Conservation (phyloP, 495 filamentous ascomycete genomes). For the Polyplosphaeria fusca region DNA sequence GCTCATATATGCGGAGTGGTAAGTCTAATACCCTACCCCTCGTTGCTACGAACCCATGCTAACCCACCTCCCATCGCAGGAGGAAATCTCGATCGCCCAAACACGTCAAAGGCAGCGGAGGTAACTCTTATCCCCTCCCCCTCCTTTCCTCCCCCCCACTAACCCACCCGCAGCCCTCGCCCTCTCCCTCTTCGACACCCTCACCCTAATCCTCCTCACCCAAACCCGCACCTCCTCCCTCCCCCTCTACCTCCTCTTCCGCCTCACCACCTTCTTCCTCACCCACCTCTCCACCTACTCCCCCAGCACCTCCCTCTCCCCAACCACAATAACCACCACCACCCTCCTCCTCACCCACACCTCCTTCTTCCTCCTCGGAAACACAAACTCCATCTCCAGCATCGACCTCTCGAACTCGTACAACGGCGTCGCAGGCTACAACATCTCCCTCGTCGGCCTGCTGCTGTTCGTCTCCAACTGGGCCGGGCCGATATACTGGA, state of each 20-base stretch:
- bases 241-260: slow-evolving; percentile 76
- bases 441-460: slow-evolving; percentile 61
- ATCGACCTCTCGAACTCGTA: slow-evolving; percentile 53
- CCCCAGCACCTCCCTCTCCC: slow-evolving; percentile 17
- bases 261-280: slow-evolving; percentile 55
- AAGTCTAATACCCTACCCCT: too few relatives aligned
- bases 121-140: neutral
- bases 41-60: too few relatives aligned
- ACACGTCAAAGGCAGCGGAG: neutral
- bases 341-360: slow-evolving; percentile 41
- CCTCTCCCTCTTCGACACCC: slow-evolving; percentile 58
- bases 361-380: slow-evolving; percentile 87
- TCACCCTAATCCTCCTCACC: slow-evolving; percentile 77
- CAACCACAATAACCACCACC: slow-evolving; percentile 32
- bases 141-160: neutral
- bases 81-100: neutral
- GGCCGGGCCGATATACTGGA: slow-evolving; percentile 89
- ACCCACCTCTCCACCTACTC: slow-evolving; percentile 23
- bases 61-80: too few relatives aligned
- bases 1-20: slow-evolving; percentile 21
- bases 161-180: slow-evolving; percentile 38
- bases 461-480: slow-evolving; percentile 88
- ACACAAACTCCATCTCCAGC: slow-evolving; percentile 87
- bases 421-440: slow-evolving; percentile 52
- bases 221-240: slow-evolving; percentile 80